Conservation (phyloP, 1,284 basidiomycete genomes). For the Heterobasidion irregulare region DNA sequence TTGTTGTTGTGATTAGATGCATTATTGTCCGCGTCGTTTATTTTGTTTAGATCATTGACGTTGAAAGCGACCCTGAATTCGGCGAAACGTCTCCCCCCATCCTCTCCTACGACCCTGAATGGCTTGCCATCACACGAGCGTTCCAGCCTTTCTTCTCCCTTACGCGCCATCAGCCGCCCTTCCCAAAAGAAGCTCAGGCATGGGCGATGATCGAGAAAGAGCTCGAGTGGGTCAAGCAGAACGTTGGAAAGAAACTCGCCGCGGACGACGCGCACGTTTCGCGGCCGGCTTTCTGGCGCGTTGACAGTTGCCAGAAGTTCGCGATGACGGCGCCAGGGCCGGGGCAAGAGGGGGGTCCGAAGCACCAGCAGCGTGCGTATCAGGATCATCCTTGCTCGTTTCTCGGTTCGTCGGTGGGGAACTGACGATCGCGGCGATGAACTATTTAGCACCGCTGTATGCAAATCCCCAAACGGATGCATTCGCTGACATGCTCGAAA, state of each 20-base stretch:
- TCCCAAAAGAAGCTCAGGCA: constrained; percentile 48
- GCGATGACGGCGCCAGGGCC: constrained; percentile 66
- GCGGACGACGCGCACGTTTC: constrained; percentile 19
- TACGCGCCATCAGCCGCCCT: constrained; percentile 35
- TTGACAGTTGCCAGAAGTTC: constrained; percentile 67
- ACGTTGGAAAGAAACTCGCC: constrained; percentile 32
- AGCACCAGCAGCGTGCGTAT: constrained; percentile 38
- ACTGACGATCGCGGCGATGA: constrained; percentile 2
- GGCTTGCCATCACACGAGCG: constrained; percentile 90
- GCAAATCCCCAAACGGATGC: constrained; percentile 89
- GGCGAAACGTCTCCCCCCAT: constrained; percentile 21
- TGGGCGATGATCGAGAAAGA: constrained; percentile 54
- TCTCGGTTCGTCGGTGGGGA: not conserved
- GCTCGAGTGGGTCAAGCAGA: constrained; percentile 55
- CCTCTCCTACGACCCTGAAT: constrained; percentile 76
- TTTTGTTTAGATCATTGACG: constrained; percentile 57
- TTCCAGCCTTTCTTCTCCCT: constrained; percentile 75
- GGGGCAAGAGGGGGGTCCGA: constrained; percentile 26
- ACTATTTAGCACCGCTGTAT: constrained; percentile 61
- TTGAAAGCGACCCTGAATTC: constrained; percentile 28
- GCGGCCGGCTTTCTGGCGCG: constrained; percentile 11
- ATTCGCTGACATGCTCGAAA: constrained; percentile 72
- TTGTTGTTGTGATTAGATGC: not conserved
- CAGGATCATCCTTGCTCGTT: not conserved
- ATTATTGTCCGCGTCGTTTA: not conserved